Evolutionary conservation across 1,284 basidiomycete genomes (phyloP), one percentile per base, ranked within the genome.

Genomic region (Naganishia albida): DNA sequence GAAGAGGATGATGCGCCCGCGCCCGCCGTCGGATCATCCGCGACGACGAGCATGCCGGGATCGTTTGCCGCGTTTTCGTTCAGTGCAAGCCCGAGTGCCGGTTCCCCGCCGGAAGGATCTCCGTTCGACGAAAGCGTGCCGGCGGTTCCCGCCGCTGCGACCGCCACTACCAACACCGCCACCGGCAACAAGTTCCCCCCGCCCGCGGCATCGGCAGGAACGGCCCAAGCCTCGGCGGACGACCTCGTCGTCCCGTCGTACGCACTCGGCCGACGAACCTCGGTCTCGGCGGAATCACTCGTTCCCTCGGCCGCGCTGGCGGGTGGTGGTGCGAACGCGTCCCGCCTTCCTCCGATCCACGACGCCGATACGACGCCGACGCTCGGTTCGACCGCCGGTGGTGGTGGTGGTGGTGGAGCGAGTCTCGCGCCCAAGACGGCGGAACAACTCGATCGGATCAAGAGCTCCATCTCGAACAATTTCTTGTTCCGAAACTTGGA

Each of bases 201-300:
- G 84, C 60, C 85, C 85, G 3, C 86, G 85, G 23, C 85, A 84
- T 18, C 83, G 88, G 34, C 62, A 50, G 66, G 63, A 46, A 51
- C 70, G 16, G 70, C 71, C 23, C 62, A 65, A 6, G 68, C 69
- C 20, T 51, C 70, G 16, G 64, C 72, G 6, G 75, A 76, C 71
- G 72, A 74, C 67, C 77, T 68, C 28, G 70, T 72, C 42, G 73
- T 77, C 50, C 80, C 77, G 12, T 73, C 75, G 8, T 78, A 89
- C 85, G 91, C 94, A 67, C 86, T 97, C 70, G 91, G 90, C 28
- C 86, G 95, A 49, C 87, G 95, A 48, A 91, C 91, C 2, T 97
- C 93, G 40, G 93, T 99, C 67, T 94, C 91, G 64, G 95, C 96
- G n/a, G 95, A 99, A 79, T 93, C 93, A 3, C 92, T 98, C 75